Evolutionary conservation across 129 eudicot genomes (phyloP).

Genomic region (Deinandra increscens): DNA sequence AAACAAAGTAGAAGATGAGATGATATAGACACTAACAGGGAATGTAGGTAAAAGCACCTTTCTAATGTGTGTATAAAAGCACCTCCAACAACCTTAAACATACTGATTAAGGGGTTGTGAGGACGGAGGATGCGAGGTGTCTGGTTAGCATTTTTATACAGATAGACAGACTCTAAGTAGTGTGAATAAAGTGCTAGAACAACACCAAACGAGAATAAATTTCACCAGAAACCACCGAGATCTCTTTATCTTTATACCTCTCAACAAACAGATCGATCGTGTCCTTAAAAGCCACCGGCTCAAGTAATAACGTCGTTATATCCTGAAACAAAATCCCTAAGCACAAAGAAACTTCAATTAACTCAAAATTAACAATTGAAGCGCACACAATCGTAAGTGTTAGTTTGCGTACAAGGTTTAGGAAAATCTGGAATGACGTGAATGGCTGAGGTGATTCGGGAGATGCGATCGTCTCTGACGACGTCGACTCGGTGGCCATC

Average conservation of each 20-base stretch:
- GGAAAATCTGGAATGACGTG: conserved; percentile 88
- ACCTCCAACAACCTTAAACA: too few relatives aligned
- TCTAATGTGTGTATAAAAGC: conserved; percentile 92
- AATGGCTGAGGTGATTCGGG: conserved; percentile 55
- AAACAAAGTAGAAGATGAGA: conserved; percentile 22
- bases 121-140: too few relatives aligned
- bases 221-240: background rate
- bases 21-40: conserved; percentile 36
- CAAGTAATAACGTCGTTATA: conserved; percentile 86
- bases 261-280: conserved; percentile 95
- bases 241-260: conserved; percentile 44
- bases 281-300: conserved; percentile 83
- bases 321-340: conserved; percentile 92
- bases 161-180: background rate
- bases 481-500: background rate
- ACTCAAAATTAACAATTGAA: background rate
- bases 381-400: background rate
- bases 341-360: background rate
- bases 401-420: conserved; percentile 47
- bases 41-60: conserved; percentile 94
- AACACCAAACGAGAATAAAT: background rate
- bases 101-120: too few relatives aligned
- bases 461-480: conserved; percentile 42
- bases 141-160: background rate
- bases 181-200: background rate